These are phyloP conservation scores for Phaeodactylum tricornutum DNA, from an alignment of 108 stramenopile species.

Conservation along the genomic window DNA sequence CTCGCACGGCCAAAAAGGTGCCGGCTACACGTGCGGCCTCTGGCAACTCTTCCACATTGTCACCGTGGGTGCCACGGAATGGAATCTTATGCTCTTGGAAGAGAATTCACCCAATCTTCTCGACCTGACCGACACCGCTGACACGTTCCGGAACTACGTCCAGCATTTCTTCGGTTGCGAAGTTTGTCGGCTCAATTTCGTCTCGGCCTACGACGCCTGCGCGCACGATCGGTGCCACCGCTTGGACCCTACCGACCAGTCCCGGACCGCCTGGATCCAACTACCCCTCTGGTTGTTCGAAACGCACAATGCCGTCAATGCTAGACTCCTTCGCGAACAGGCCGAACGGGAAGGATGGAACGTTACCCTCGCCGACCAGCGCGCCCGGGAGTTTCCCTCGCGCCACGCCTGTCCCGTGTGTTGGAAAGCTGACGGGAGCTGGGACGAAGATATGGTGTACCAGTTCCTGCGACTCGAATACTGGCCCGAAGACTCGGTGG, in stretches of 20 bases:
- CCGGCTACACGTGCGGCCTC: slow-evolving; percentile 78
- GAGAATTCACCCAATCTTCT: neutral
- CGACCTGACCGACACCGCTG: slow-evolving; percentile 6
- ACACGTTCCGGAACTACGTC: slow-evolving; percentile 34
- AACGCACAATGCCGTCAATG: slow-evolving; percentile 75
- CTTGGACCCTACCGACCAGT: slow-evolving; percentile 15
- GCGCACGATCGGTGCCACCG: slow-evolving; percentile 63
- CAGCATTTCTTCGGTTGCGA: slow-evolving; percentile 76
- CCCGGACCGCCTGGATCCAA: slow-evolving; percentile 63
- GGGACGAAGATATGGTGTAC: slow-evolving; percentile 23
- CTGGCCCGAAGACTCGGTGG: slow-evolving; percentile 17
- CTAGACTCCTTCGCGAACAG: slow-evolving; percentile 48
- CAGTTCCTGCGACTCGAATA: slow-evolving; percentile 28
- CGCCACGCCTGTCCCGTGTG: slow-evolving; percentile 29
- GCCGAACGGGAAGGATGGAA: slow-evolving; percentile 21
- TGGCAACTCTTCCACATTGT: slow-evolving; percentile 81
- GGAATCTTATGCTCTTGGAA: slow-evolving; percentile 25
- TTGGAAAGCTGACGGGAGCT: slow-evolving; percentile 27
- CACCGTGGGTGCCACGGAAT: slow-evolving; percentile 68
- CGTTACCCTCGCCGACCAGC: slow-evolving; percentile 15
- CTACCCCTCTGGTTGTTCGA: slow-evolving; percentile 68
- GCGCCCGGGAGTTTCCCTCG: slow-evolving; percentile 12
- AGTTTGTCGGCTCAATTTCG: slow-evolving; percentile 67
- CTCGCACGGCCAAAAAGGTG: slow-evolving; percentile 17
- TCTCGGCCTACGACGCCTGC: slow-evolving; percentile 57